These are phyloP conservation scores for Toxoplasma gondii DNA, from an alignment of 169 alveolate genomes.

Conservation along the genomic window DNA sequence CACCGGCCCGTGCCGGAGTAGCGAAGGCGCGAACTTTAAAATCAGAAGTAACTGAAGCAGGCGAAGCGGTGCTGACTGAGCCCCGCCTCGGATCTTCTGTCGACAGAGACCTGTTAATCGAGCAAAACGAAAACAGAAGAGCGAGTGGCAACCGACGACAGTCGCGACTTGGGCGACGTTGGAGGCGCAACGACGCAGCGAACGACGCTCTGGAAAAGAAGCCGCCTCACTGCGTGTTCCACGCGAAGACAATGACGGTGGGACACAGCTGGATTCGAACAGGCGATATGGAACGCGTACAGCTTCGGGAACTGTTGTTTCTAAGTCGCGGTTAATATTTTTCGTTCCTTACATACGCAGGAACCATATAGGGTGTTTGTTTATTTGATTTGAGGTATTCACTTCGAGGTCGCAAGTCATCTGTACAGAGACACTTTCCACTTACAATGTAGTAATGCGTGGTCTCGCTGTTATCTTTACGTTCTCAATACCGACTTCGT, in stretches of 20 bases:
- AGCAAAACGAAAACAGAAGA: background rate
- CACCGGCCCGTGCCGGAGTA: conserved; percentile 1
- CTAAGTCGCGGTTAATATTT: no score
- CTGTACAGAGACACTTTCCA: no score
- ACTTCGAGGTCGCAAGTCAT: no score
- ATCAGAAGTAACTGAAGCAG: background rate
- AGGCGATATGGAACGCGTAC: no score
- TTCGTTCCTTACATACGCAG: no score
- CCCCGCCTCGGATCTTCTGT: background rate
- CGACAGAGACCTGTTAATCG: background rate
- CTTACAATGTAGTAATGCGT: no score
- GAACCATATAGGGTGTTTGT: no score
- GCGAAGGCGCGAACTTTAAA: background rate
- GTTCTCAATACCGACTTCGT: no score
- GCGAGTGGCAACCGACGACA: background rate
- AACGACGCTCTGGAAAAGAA: background rate
- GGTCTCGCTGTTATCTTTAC: no score
- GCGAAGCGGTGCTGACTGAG: background rate
- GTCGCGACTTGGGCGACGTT: no score
- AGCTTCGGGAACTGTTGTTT: no score
- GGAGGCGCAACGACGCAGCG: background rate
- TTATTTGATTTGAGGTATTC: no score
- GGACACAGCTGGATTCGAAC: background rate
- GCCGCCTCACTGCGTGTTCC: background rate
- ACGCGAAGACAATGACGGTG: conserved; percentile 36